Evolutionary conservation across 345 rosid species (phyloP), one percentile per base, ranked within the genome.

Genomic region (Eucalyptus tenuipes): DNA sequence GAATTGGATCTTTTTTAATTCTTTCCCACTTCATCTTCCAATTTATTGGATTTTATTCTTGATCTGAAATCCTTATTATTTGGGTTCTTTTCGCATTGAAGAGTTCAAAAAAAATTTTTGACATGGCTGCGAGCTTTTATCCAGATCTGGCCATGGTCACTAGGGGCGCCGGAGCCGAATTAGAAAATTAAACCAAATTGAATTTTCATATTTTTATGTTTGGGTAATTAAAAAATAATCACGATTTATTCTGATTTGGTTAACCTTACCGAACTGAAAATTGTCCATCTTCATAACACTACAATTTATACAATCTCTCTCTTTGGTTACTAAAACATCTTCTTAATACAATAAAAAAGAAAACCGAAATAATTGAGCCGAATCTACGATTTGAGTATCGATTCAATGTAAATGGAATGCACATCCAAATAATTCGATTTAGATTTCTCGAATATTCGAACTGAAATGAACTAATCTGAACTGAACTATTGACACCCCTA

Each of bases 381-480:
- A 55, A 0, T 24, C 1, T 55, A 4, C 0, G 4, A 55, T 22
- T 55, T 20, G 27, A 22, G 2, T 55, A 1, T 1, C 0, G 1
- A 55, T 24, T 55, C 29, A 24, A 52, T 52, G 18, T 52, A 20
- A 52, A 52, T 52, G 0, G 4, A 52, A 52, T 55, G 5, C 3
- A 55, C 27, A 8, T 55, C 13, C 3, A 55, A 55, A 8, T 10
- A 9, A 55, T 10, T 55, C 13, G 0, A 2, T 18, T 55, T 55
- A 24, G 2, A 55, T 55, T 55, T 55, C 1, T 3, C 3, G 1
- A 55, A 55, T 20, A 20, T 8, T 52, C 0, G 25, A 52, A 52
- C 1, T 7, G 25, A 20, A 52, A 18, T 1, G 57, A 52, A 52
- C 10, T 52, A 4, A 18, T 52, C 2, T 20, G 5, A 52, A 52